phyloP scores from a whole-genome alignment of 805 yeast species.

The Candida chilensis region DNA sequence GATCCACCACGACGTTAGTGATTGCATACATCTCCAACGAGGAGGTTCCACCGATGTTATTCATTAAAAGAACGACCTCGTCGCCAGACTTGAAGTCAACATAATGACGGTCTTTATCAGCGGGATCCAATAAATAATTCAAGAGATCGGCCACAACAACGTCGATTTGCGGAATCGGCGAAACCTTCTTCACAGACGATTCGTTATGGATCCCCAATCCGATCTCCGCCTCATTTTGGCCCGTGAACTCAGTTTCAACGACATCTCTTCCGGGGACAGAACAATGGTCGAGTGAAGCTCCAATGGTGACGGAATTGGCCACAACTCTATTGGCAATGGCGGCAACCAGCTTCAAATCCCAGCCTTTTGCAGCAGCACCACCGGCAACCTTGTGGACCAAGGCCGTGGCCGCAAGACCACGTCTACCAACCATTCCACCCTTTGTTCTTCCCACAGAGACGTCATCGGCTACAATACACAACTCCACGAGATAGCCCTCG shows the following conservation, averaged over 20 bases:
- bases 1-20: conserved; percentile 45
- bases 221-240: conserved; percentile 64
- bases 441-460: conserved; percentile 89
- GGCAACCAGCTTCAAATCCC: conserved; percentile 39
- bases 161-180: conserved; percentile 65
- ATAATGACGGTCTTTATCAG: conserved; percentile 73
- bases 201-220: conserved; percentile 97
- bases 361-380: conserved; percentile 46
- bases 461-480: conserved; percentile 81
- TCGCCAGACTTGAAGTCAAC: conserved; percentile 60
- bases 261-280: conserved; percentile 77
- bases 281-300: conserved; percentile 84
- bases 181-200: conserved; percentile 62
- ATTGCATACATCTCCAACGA: conserved; percentile 70
- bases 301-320: conserved; percentile 71
- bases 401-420: conserved; percentile 90
- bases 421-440: conserved; percentile 86
- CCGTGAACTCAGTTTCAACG: conserved; percentile 28
- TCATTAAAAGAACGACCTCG: conserved; percentile 61
- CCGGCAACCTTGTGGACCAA: conserved; percentile 83
- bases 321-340: conserved; percentile 53
- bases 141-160: conserved; percentile 51
- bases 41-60: conserved; percentile 88
- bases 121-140: conserved; percentile 47
- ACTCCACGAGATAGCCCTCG: conserved; percentile 61